Percentiles rank a stretch among this genome's conserved stretches.
phyloP scores from a whole-genome alignment of 176 grass and related monocot genomes.

The bread wheat (Triticum aestivum) region DNA sequence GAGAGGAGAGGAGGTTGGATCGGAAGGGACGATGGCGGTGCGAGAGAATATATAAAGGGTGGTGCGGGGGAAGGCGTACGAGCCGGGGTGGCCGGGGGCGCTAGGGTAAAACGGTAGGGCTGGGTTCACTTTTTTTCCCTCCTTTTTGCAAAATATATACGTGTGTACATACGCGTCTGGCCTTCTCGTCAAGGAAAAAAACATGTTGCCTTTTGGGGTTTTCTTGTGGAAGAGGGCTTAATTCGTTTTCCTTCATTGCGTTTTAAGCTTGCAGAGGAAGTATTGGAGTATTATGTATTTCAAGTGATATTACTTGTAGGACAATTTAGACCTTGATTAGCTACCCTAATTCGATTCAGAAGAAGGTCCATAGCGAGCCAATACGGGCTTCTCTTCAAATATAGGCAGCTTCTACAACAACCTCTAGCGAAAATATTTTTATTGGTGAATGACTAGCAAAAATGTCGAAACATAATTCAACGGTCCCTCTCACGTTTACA shows the following conservation, averaged over 20 bases:
- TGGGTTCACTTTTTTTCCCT: not conserved
- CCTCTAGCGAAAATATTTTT: too few species aligned
- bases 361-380: too few species aligned
- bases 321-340: too few species aligned
- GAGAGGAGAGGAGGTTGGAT: constrained; percentile 19
- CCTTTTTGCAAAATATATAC: not conserved
- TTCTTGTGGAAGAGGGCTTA: not conserved
- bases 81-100: not conserved
- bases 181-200: not conserved
- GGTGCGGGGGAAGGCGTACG: not conserved
- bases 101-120: not conserved
- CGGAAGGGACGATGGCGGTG: not conserved
- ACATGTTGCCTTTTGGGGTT: not conserved
- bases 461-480: too few species aligned
- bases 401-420: too few species aligned
- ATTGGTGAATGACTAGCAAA: too few species aligned
- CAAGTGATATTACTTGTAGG: not conserved
- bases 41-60: constrained; percentile 17
- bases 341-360: too few species aligned
- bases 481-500: too few species aligned
- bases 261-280: not conserved
- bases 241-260: not conserved
- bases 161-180: too few species aligned
- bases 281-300: not conserved
- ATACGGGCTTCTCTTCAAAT: too few species aligned